These are phyloP conservation scores for Exophiala calicioides DNA, from an alignment of 2,329 filamentous ascomycete genomes.

Conservation along the genomic window DNA sequence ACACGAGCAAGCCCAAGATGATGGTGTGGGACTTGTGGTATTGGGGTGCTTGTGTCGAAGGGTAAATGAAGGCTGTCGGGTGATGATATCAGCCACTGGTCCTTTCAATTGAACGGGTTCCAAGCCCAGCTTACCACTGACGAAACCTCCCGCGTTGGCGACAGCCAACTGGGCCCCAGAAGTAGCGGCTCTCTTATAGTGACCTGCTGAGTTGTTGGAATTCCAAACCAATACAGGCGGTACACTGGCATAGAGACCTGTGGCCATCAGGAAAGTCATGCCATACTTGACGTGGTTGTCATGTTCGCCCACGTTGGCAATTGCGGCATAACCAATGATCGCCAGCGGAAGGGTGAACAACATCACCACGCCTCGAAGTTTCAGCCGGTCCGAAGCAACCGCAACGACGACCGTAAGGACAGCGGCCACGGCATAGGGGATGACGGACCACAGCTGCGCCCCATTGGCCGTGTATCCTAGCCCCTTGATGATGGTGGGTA, in stretches of 20 bases:
- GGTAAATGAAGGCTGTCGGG: constrained; percentile 59
- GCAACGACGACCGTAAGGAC: constrained; percentile 69
- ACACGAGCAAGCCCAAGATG: constrained; percentile 60
- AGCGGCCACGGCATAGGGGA: constrained; percentile 72
- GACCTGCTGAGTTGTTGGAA: constrained; percentile 67
- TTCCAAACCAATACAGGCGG: constrained; percentile 67
- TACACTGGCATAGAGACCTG: constrained; percentile 64
- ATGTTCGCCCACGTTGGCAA: constrained; percentile 56
- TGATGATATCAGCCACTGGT: too few relatives aligned
- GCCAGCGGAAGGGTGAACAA: constrained; percentile 63
- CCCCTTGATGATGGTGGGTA: constrained; percentile 73
- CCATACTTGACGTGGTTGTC: constrained; percentile 56
- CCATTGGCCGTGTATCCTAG: constrained; percentile 61
- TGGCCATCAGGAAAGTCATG: constrained; percentile 69
- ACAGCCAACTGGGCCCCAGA: constrained; percentile 63
- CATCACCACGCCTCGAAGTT: constrained; percentile 66
- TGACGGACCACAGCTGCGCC: constrained; percentile 72
- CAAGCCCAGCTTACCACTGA: constrained; percentile 46
- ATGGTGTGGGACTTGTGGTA: constrained; percentile 64
- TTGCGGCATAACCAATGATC: constrained; percentile 66
- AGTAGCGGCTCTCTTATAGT: constrained; percentile 67
- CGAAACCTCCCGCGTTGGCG: constrained; percentile 68
- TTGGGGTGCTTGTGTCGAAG: constrained; percentile 55
- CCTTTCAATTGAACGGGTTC: too few relatives aligned
- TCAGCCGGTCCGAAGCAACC: constrained; percentile 72